These are phyloP conservation scores for Ceratocystis variospora DNA, from an alignment of 2,329 filamentous ascomycete species.

Conservation along the genomic window DNA sequence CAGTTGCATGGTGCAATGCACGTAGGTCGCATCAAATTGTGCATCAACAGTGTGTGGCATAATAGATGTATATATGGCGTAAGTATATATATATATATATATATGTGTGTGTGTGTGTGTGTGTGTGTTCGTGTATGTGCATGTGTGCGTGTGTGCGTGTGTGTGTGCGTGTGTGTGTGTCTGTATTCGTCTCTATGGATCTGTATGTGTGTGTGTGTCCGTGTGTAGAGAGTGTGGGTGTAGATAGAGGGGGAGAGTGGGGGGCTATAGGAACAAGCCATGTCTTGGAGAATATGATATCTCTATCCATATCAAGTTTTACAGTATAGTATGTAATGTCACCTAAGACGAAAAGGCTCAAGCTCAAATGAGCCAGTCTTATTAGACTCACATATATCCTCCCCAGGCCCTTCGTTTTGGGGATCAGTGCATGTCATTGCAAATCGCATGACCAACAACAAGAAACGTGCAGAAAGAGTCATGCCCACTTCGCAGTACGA, in stretches of 20 bases:
- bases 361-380: neutral
- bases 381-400: neutral
- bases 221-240: neutral
- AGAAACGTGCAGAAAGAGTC: neutral
- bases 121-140: neutral
- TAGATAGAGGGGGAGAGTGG: neutral
- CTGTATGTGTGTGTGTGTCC: neutral
- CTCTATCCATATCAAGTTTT: neutral
- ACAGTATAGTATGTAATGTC: neutral
- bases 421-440: neutral
- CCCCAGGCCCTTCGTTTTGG: neutral
- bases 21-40: neutral
- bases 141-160: neutral
- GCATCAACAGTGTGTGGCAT: neutral
- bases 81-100: neutral
- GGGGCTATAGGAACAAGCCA: neutral
- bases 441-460: neutral
- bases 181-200: no score
- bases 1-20: slow-evolving; percentile 1
- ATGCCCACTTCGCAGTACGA: no score
- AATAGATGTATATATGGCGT: neutral
- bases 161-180: neutral
- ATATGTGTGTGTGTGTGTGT: neutral
- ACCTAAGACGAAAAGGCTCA: neutral
- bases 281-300: neutral